phyloP scores from a whole-genome alignment of 305 asterid species.

The Stenogyne calaminthoides region DNA sequence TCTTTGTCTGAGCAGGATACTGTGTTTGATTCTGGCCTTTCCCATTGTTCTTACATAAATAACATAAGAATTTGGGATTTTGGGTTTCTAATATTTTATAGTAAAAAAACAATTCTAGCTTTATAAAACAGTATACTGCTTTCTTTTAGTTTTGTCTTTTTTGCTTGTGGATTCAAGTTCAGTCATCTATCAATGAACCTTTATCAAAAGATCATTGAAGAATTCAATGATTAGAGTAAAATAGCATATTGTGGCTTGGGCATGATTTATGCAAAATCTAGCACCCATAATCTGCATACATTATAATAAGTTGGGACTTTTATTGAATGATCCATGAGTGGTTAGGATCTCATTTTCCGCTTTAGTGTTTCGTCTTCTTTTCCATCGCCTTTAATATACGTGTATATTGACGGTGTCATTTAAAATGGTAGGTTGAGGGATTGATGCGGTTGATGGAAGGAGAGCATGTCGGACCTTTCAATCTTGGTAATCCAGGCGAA shows the following conservation, averaged over 20 bases:
- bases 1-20: not conserved
- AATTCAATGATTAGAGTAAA: not conserved
- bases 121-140: not conserved
- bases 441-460: conserved; percentile 97
- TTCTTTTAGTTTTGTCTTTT: not conserved
- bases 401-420: not conserved
- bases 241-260: not conserved
- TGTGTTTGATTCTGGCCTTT: not conserved
- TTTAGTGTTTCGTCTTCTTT: not conserved
- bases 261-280: not conserved
- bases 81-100: not conserved
- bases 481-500: conserved; percentile 97
- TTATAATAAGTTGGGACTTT: not conserved
- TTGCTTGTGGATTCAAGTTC: not conserved
- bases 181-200: not conserved
- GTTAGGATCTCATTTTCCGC: not conserved
- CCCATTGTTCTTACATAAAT: not conserved
- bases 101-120: not conserved
- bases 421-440: conserved; percentile 73
- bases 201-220: not conserved
- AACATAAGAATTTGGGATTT: not conserved
- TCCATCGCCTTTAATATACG: no score
- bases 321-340: not conserved
- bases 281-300: not conserved
- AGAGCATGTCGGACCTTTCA: conserved; percentile 97